Conservation (phyloP, 2,329 filamentous ascomycete genomes). For the Nemania serpens region DNA sequence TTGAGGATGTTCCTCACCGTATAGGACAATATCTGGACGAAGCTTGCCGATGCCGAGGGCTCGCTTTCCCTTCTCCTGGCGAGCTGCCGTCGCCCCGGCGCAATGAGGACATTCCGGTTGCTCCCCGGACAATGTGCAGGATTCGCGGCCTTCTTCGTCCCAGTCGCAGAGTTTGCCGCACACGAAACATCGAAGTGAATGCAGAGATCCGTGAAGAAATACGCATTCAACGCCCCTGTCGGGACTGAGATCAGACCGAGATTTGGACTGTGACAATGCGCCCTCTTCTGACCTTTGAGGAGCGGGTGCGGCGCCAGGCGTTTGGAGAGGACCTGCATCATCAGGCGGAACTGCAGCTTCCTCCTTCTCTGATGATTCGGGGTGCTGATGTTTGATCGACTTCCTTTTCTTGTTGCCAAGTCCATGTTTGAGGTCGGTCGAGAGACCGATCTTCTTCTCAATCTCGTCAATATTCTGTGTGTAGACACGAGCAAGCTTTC, state of each 20-base stretch:
- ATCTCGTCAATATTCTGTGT: slow-evolving; percentile 78
- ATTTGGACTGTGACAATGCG: slow-evolving; percentile 22
- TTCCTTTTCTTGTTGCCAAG: slow-evolving; percentile 63
- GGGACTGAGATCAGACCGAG: slow-evolving; percentile 30
- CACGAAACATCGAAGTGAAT: slow-evolving; percentile 65
- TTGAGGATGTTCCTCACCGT: slow-evolving; percentile 73
- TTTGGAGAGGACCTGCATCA: slow-evolving; percentile 22
- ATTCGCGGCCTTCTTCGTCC: slow-evolving; percentile 61
- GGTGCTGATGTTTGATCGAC: slow-evolving; percentile 42
- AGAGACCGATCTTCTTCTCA: slow-evolving; percentile 71
- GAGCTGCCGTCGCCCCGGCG: slow-evolving; percentile 62
- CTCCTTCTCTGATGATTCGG: slow-evolving; percentile 32
- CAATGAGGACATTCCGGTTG: slow-evolving; percentile 72
- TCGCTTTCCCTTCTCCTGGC: slow-evolving; percentile 68
- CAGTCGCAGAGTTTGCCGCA: slow-evolving; percentile 63
- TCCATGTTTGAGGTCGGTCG: slow-evolving; percentile 64
- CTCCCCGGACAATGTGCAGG: slow-evolving; percentile 63
- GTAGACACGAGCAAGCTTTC: slow-evolving; percentile 72
- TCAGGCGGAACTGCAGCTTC: slow-evolving; percentile 25
- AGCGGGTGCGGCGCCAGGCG: slow-evolving; percentile 29
- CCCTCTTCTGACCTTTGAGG: slow-evolving; percentile 28
- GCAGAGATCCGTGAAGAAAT: slow-evolving; percentile 73
- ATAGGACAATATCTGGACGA: slow-evolving; percentile 73
- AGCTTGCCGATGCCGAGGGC: slow-evolving; percentile 70
- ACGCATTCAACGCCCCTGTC: slow-evolving; percentile 65